phyloP scores from a whole-genome alignment of 1,284 basidiomycete genomes.

The Vanrija sp. region DNA sequence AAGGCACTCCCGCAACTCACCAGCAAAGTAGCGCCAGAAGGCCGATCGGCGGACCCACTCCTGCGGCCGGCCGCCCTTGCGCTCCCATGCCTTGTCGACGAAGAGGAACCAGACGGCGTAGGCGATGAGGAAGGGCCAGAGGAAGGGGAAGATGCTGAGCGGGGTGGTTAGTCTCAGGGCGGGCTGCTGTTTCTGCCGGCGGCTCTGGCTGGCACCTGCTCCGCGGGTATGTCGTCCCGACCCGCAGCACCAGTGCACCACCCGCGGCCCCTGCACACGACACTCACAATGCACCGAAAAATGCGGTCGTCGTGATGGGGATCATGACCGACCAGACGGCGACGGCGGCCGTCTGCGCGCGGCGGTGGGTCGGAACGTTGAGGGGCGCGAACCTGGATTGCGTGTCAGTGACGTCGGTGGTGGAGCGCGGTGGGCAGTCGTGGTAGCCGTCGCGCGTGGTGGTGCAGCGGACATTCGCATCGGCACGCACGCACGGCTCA shows the following conservation, averaged over 20 bases:
- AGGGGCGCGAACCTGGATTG: slow-evolving; percentile 42
- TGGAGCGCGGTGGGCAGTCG: too few relatives aligned
- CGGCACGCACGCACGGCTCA: too few relatives aligned
- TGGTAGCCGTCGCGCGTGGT: too few relatives aligned
- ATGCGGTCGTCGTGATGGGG: slow-evolving; percentile 63
- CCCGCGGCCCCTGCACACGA: too few relatives aligned
- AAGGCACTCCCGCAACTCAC: background rate
- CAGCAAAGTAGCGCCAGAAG: slow-evolving; percentile 61
- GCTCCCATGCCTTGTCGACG: slow-evolving; percentile 66
- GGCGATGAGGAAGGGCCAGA: slow-evolving; percentile 76
- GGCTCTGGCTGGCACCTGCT: too few relatives aligned
- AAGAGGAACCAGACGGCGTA: slow-evolving; percentile 79
- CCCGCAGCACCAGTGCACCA: too few relatives aligned
- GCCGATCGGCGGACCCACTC: slow-evolving; percentile 66
- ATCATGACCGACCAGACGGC: slow-evolving; percentile 80
- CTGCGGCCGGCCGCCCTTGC: slow-evolving; percentile 68
- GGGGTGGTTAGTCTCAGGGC: too few relatives aligned
- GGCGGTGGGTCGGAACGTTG: slow-evolving; percentile 51
- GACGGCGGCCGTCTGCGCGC: slow-evolving; percentile 79
- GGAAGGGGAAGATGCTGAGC: slow-evolving; percentile 72
- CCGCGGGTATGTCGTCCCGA: too few relatives aligned
- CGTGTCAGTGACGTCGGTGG: too few relatives aligned
- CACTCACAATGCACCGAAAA: slow-evolving; percentile 73
- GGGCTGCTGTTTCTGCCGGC: too few relatives aligned
- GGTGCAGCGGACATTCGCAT: too few relatives aligned